Conservation (phyloP, 148 eudicot species). For the Vaccinium corymbosum region DNA sequence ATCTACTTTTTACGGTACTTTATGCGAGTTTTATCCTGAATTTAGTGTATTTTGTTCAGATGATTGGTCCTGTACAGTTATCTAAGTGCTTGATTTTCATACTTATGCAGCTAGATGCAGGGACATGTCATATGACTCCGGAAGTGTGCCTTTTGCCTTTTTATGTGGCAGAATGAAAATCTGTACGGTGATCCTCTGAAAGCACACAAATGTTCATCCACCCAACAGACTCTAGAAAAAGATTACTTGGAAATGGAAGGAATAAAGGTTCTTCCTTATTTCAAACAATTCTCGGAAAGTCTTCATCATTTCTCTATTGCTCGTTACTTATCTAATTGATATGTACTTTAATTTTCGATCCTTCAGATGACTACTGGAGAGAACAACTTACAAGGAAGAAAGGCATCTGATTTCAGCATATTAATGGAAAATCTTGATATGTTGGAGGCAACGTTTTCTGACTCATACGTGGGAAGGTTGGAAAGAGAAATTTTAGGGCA, state of each 20-base stretch:
- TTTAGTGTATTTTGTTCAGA: background rate
- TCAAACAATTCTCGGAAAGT: background rate
- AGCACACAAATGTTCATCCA: slow-evolving; percentile 38
- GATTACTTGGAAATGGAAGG: slow-evolving; percentile 43
- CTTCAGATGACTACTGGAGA: slow-evolving; percentile 24
- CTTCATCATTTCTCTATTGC: background rate
- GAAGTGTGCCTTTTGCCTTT: slow-evolving; percentile 45
- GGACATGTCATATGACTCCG: slow-evolving; percentile 43
- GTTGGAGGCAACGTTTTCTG: slow-evolving; percentile 58
- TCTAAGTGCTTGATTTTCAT: background rate
- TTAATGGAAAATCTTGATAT: slow-evolving; percentile 58
- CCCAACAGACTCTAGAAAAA: slow-evolving; percentile 41
- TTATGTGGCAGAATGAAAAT: slow-evolving; percentile 46
- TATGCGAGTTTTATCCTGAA: background rate
- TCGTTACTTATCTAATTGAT: background rate
- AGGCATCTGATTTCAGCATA: slow-evolving; percentile 47
- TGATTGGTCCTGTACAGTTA: background rate
- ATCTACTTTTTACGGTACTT: background rate
- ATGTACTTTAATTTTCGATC: slow-evolving; percentile 4
- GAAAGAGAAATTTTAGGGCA: slow-evolving; percentile 69
- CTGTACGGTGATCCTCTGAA: slow-evolving; percentile 34
- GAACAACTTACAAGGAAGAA: slow-evolving; percentile 38
- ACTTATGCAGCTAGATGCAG: slow-evolving; percentile 56
- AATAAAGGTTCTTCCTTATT: slow-evolving; percentile 26
- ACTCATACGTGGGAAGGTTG: slow-evolving; percentile 47